A percentile compares a stretch with the other conserved stretches of the same genome.
Conservation (phyloP, 1,284 basidiomycete genomes). For the Puccinia triticina region DNA sequence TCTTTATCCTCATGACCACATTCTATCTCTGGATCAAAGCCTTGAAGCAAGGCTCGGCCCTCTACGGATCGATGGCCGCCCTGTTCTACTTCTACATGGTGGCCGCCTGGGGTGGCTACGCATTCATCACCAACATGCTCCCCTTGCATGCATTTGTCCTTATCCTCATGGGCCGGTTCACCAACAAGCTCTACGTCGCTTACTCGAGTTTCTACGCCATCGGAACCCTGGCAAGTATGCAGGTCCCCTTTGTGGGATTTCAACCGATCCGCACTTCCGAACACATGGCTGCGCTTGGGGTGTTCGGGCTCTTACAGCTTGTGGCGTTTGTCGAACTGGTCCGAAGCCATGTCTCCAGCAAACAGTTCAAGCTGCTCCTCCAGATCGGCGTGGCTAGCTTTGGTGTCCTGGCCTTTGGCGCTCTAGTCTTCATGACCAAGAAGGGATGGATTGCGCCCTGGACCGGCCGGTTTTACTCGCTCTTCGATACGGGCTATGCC, state of each 20-base stretch:
- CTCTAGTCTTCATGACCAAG: slow-evolving; percentile 70
- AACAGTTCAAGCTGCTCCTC: slow-evolving; percentile 86
- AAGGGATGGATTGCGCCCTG: slow-evolving; percentile 96
- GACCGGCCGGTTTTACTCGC: slow-evolving; percentile 98
- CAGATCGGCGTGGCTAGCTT: slow-evolving; percentile 65
- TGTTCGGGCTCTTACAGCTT: slow-evolving; percentile 95
- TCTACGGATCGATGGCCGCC: slow-evolving; percentile 86
- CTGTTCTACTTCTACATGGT: slow-evolving; percentile 99
- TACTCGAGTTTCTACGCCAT: slow-evolving; percentile 98
- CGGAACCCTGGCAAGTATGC: slow-evolving; percentile 96
- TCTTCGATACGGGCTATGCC: slow-evolving; percentile 99
- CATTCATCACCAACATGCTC: slow-evolving; percentile 99
- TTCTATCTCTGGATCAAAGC: slow-evolving; percentile 98
- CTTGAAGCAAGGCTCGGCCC: slow-evolving; percentile 86
- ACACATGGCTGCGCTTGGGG: slow-evolving; percentile 97
- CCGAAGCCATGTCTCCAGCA: slow-evolving; percentile 82
- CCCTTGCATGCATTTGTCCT: slow-evolving; percentile 91
- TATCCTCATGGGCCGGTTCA: slow-evolving; percentile 95
- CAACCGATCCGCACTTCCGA: slow-evolving; percentile 97
- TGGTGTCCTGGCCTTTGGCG: slow-evolving; percentile 67
- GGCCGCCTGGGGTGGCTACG: slow-evolving; percentile 99
- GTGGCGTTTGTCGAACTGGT: slow-evolving; percentile 91
- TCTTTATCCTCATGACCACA: slow-evolving; percentile 99
- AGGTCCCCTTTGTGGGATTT: slow-evolving; percentile 99
- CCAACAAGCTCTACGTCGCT: slow-evolving; percentile 85